Evolutionary conservation across 2,329 filamentous ascomycete species (phyloP).

Genomic region (Penicillium sp.): DNA sequence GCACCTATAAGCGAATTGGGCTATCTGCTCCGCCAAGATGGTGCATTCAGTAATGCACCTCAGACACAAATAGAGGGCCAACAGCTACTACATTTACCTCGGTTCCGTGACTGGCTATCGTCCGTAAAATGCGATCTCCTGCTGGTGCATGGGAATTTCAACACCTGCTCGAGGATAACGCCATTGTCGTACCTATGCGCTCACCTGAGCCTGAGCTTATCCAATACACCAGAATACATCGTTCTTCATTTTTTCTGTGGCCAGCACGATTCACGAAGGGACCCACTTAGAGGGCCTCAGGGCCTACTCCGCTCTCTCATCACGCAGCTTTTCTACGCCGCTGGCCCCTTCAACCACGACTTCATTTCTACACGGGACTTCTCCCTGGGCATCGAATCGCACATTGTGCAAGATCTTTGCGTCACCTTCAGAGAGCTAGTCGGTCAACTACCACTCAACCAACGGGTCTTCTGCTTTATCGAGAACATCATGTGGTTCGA

Average conservation of each 20-base stretch:
- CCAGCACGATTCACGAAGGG: background rate
- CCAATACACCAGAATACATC: background rate
- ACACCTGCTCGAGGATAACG: background rate
- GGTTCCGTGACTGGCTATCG: constrained; percentile 1
- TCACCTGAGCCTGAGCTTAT: background rate
- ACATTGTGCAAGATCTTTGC: background rate
- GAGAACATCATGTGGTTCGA: constrained; percentile 1
- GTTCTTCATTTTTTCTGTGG: constrained; percentile 5
- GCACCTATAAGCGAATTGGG: background rate
- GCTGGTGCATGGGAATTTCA: background rate
- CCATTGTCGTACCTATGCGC: background rate
- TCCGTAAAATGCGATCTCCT: background rate
- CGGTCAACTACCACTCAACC: background rate
- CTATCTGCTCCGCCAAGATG: background rate
- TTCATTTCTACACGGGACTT: constrained; percentile 1
- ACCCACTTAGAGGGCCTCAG: background rate
- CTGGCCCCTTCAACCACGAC: background rate
- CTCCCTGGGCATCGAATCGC: background rate
- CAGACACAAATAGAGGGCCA: background rate
- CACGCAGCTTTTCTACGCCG: background rate
- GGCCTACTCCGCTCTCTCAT: constrained; percentile 1
- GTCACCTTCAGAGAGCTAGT: background rate
- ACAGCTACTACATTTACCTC: background rate
- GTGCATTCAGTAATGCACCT: background rate
- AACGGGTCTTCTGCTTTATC: constrained; percentile 3